Conservation (phyloP, 805 yeast species). For the Nakazawaea sp. region DNA sequence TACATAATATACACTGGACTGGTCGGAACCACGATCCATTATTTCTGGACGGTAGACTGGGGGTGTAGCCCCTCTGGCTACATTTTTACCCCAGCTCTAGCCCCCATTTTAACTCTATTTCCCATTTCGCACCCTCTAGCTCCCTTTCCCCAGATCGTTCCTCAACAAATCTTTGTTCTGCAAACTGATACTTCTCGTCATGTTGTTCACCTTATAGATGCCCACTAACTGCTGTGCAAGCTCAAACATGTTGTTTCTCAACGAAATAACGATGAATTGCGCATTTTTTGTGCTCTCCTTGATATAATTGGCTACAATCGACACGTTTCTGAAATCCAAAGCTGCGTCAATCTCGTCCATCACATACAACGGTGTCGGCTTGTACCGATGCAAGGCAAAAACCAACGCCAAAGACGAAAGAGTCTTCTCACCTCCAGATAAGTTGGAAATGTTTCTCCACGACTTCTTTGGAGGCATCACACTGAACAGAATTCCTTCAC, state of each 20-base stretch:
- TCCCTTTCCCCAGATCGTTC: neutral
- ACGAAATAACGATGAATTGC: constrained; percentile 90
- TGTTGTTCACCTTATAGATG: constrained; percentile 86
- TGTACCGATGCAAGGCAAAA: constrained; percentile 91
- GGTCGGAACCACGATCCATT: too few species aligned
- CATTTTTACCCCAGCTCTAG: too few species aligned
- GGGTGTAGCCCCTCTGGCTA: too few species aligned
- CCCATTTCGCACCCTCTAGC: too few species aligned
- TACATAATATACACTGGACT: too few species aligned
- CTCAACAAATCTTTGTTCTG: constrained; percentile 47
- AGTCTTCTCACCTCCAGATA: constrained; percentile 98
- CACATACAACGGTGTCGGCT: constrained; percentile 94
- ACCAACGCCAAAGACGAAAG: constrained; percentile 91
- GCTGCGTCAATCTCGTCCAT: constrained; percentile 99
- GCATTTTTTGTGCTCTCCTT: constrained; percentile 95
- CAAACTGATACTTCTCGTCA: constrained; percentile 79
- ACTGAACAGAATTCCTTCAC: constrained; percentile 93
- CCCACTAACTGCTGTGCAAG: constrained; percentile 92
- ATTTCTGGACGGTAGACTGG: too few species aligned
- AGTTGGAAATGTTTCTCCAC: constrained; percentile 91
- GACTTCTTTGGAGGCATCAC: constrained; percentile 99
- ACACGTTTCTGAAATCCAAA: constrained; percentile 90
- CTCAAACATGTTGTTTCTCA: constrained; percentile 97
- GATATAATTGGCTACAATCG: constrained; percentile 95
- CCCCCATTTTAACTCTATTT: too few species aligned